Percentiles rank a stretch among this genome's conserved stretches.
Conservation (phyloP, 192 early-diverging fungal species). For the Gryganskiella cystojenkinii region DNA sequence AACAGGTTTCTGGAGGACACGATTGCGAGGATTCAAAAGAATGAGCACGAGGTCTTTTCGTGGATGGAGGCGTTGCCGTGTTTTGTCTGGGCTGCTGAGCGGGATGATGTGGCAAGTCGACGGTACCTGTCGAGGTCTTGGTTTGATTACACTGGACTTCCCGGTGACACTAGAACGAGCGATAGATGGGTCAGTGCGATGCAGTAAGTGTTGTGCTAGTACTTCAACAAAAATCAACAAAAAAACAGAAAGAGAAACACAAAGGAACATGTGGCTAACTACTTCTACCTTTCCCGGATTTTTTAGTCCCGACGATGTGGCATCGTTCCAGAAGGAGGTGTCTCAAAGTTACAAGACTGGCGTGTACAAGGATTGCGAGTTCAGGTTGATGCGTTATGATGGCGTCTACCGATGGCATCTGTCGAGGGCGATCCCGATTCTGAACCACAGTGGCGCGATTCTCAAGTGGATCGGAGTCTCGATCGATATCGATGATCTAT, state of each 20-base stretch:
- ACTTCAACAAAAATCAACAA: not conserved
- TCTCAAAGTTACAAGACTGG: constrained; percentile 50
- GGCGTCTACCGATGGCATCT: constrained; percentile 52
- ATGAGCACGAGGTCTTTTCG: constrained; percentile 48
- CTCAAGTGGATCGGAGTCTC: constrained; percentile 49
- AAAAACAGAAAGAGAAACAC: too few relatives aligned
- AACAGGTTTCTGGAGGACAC: constrained; percentile 42
- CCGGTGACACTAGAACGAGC: constrained; percentile 37
- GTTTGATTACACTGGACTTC: constrained; percentile 49
- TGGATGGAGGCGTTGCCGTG: constrained; percentile 53
- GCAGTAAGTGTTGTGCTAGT: constrained; percentile 31
- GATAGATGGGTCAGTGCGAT: constrained; percentile 50
- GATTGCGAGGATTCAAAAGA: constrained; percentile 44
- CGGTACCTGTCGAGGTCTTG: constrained; percentile 45
- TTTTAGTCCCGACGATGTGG: constrained; percentile 52
- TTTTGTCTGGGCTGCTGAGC: constrained; percentile 50
- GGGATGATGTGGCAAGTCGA: constrained; percentile 39
- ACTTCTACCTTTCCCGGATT: too few relatives aligned
- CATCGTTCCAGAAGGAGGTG: constrained; percentile 46
- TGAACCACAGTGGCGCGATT: constrained; percentile 43
- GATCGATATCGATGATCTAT: constrained; percentile 50
- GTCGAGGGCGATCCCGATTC: constrained; percentile 31
- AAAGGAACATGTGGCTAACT: too few relatives aligned
- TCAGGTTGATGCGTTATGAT: constrained; percentile 48
- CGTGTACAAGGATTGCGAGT: constrained; percentile 52